Percentiles rank a stretch among this genome's conserved stretches.
Conservation (phyloP, 441 rosid genomes). For the Gossypium laxum region DNA sequence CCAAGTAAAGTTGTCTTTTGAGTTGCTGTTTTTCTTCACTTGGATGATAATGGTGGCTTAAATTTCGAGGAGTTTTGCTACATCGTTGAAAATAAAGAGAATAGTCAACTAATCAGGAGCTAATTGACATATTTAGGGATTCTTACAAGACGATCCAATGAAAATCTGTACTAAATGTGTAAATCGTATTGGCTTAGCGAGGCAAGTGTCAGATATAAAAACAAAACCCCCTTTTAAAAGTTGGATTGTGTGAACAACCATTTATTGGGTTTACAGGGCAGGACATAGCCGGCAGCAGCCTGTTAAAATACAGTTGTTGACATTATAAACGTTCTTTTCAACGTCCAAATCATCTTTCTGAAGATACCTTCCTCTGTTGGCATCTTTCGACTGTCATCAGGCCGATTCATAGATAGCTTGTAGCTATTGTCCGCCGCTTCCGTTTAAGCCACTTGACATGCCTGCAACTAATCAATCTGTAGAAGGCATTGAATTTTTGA, state of each 20-base stretch:
- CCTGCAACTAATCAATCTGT: not conserved
- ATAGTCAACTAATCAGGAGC: no score
- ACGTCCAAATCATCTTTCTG: not conserved
- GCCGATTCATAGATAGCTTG: not conserved
- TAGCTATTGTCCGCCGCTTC: not conserved
- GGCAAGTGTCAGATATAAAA: no score
- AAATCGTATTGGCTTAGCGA: no score
- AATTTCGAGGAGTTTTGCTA: not conserved
- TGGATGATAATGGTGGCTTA: not conserved
- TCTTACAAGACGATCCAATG: not conserved
- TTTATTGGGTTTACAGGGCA: not conserved
- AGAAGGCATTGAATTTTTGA: not conserved
- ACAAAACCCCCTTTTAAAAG: no score
- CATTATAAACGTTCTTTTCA: not conserved
- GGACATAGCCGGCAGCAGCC: not conserved
- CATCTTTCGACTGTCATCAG: constrained; percentile 15
- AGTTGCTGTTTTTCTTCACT: not conserved
- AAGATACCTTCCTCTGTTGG: not conserved
- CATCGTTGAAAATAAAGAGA: not conserved
- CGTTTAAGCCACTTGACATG: not conserved
- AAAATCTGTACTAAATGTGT: not conserved
- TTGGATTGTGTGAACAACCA: not conserved
- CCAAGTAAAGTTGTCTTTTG: not conserved
- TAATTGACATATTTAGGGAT: not conserved
- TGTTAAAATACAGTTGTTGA: not conserved